These are phyloP conservation scores for Tylopilus plumbeoviolaceoides DNA, from an alignment of 768 basidiomycete species.

Conservation along the genomic window DNA sequence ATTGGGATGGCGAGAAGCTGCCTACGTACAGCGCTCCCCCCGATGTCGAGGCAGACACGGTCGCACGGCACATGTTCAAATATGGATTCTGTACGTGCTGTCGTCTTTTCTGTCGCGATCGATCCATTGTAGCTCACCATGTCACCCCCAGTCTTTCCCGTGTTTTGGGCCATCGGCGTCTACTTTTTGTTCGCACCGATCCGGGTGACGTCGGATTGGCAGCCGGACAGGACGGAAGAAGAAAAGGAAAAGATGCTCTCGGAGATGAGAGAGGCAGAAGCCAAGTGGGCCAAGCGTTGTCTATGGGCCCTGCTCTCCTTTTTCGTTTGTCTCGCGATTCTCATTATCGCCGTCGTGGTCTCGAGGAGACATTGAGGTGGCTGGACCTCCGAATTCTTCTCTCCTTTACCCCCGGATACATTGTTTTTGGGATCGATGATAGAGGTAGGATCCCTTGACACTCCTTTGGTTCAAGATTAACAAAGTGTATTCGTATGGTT, in stretches of 20 bases:
- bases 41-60: conserved; percentile 47
- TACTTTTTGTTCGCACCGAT: conserved; percentile 54
- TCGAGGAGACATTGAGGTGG: conserved; percentile 18
- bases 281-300: conserved; percentile 57
- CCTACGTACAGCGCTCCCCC: conserved; percentile 21
- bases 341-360: conserved; percentile 22
- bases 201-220: conserved; percentile 47
- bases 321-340: conserved; percentile 33
- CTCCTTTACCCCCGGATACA: neutral
- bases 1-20: conserved; percentile 33
- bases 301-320: conserved; percentile 50
- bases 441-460: conserved; percentile 3
- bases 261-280: conserved; percentile 44
- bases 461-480: conserved; percentile 6
- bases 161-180: conserved; percentile 59
- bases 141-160: conserved; percentile 46
- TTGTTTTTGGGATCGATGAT: neutral
- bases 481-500: conserved; percentile 10
- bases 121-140: neutral
- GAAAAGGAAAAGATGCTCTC: conserved; percentile 45
- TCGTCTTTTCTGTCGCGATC: neutral
- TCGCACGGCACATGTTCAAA: conserved; percentile 58
- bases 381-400: conserved; percentile 3
- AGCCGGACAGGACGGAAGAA: conserved; percentile 50
- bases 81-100: conserved; percentile 53